Base-by-base conservation (phyloP, 352 stramenopile species). In the Phytophthora vignae region DNA sequence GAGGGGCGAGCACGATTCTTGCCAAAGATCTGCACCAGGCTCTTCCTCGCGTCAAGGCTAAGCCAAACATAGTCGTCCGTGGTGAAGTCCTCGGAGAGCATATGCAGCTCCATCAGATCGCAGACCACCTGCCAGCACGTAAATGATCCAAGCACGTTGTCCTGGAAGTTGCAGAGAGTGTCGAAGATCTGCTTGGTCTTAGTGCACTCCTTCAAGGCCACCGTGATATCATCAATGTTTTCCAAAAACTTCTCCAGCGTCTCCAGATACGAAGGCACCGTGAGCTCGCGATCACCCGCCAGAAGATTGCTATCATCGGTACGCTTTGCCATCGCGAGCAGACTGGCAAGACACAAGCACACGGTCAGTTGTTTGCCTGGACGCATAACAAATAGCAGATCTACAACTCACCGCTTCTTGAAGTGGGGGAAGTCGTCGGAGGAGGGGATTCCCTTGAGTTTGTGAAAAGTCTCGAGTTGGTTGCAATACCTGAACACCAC, bases 51-150 rank as follows among this genome's bases (percentile, higher is more conserved):
- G 19, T 95, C 85, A 15, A 85, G 50, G n/a, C 75, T 93, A 14
- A 95, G 79, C 86, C 87, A 95, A 55, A 95, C 85, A 46, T 90
- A 95, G n/a, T 94, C 83, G 31, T 91, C 83, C 38, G 74, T 73
- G 25, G 78, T 64, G 17, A 93, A 83, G 12, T 83, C 74, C 42
- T 90, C 74, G 4, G 69, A 42, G 61, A 95, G 71, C 67, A 94
- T 79, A 55, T 92, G 88, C 29, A 95, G 78, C 60, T 91, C 86
- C 69, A 94, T 85, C 40, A 95, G 61, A 64, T 95, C 88, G 21
- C 84, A 91, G 60, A 91, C 83, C 19, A 95, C 75, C 69, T 95
- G 88, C 88, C 88, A 95, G 66, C 88, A 92, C n/a, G 88, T 95
- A 77, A 94, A 95, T 12, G 88, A 93, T n/a, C 88, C 88, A 40